Evolutionary conservation across 2,329 filamentous ascomycete genomes (phyloP).

Genomic region (Didymella pomorum): DNA sequence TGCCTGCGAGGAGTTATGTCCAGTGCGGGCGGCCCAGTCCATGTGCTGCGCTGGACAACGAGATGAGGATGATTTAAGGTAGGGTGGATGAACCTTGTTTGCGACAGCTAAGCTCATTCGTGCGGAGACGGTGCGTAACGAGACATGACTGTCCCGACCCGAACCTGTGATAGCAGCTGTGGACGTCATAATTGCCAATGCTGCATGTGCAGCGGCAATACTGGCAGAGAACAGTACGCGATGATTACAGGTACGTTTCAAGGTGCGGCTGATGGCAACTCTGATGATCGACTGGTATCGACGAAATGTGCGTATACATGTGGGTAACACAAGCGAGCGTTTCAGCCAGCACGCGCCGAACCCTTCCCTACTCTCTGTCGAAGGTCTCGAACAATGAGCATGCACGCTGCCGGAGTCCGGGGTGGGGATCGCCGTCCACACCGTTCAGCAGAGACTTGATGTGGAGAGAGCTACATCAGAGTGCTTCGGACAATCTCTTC

Average conservation of each 20-base stretch:
- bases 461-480: neutral
- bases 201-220: neutral
- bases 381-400: conserved; percentile 11
- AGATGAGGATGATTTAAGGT: conserved; percentile 24
- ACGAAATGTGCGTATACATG: conserved; percentile 6
- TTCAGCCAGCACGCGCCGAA: conserved; percentile 18
- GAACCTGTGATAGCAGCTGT: neutral
- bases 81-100: conserved; percentile 18
- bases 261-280: neutral
- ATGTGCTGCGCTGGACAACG: conserved; percentile 4
- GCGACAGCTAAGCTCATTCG: conserved; percentile 4
- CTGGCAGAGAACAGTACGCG: neutral
- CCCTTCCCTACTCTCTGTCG: conserved; percentile 9
- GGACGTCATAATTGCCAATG: neutral
- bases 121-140: conserved; percentile 2
- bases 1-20: neutral
- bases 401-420: neutral
- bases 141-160: neutral
- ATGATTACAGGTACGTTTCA: neutral
- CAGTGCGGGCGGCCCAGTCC: neutral
- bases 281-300: conserved; percentile 4
- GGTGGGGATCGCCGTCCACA: conserved; percentile 3
- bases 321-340: conserved; percentile 18
- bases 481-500: neutral
- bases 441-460: neutral